A percentile compares a stretch with the other conserved stretches of the same genome.
These are phyloP conservation scores for Austroboletus novae-zelandiae DNA, from an alignment of 1,284 basidiomycete genomes.

Conservation along the genomic window DNA sequence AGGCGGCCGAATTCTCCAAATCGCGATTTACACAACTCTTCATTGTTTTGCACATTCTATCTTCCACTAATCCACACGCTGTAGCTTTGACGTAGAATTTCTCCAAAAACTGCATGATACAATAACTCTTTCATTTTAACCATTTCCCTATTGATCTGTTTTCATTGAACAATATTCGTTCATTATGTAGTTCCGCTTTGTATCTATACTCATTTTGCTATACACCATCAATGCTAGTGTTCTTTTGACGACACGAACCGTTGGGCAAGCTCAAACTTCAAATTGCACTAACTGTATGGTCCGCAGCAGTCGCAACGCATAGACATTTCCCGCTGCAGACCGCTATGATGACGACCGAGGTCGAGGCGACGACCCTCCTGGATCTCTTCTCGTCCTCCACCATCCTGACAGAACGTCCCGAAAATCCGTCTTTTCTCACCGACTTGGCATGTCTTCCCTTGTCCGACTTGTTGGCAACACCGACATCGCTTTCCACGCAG, in stretches of 20 bases:
- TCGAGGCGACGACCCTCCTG: constrained; percentile 22
- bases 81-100: constrained; percentile 15
- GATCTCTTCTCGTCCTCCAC: constrained; percentile 27
- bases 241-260: neutral
- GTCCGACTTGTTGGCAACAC: constrained; percentile 65
- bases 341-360: constrained; percentile 28
- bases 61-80: constrained; percentile 10
- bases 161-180: neutral
- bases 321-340: neutral
- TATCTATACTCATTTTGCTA: constrained; percentile 19
- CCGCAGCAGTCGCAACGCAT: neutral
- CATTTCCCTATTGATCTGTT: no score
- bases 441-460: constrained; percentile 67
- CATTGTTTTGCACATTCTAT: constrained; percentile 8
- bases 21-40: neutral
- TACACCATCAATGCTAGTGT: neutral
- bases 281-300: neutral
- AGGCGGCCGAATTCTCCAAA: neutral
- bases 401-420: constrained; percentile 20
- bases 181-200: constrained; percentile 7
- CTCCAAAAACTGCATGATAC: neutral
- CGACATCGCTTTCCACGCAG: constrained; percentile 72
- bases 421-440: constrained; percentile 52
- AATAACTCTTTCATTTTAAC: neutral
- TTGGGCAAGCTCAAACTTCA: no score